These are phyloP conservation scores for Begonia fuchsioides DNA, from an alignment of 306 rosid species.

Conservation along the genomic window DNA sequence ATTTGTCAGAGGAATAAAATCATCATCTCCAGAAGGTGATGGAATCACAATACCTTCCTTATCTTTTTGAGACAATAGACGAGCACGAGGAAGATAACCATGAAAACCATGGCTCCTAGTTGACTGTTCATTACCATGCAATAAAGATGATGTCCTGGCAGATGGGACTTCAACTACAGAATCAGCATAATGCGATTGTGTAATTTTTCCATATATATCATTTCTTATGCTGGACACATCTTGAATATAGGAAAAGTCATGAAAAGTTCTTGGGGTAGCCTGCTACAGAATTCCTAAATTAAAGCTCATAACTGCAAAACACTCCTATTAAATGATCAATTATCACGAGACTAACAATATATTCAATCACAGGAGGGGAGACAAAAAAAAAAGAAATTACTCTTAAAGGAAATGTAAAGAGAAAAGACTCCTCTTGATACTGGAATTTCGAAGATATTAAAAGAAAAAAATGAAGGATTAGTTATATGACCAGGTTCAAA, in stretches of 20 bases:
- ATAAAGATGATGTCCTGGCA: slow-evolving; percentile 47
- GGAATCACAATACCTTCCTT: slow-evolving; percentile 40
- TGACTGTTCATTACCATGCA: slow-evolving; percentile 53
- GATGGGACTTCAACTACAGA: slow-evolving; percentile 44
- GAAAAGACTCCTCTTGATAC: too few species aligned
- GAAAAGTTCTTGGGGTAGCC: slow-evolving; percentile 54
- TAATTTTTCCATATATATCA: slow-evolving; percentile 52
- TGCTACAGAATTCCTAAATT: slow-evolving; percentile 34
- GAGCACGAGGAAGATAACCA: slow-evolving; percentile 56
- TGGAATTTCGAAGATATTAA: too few species aligned
- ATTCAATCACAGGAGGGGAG: too few species aligned
- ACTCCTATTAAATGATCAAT: background rate
- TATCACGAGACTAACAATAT: too few species aligned
- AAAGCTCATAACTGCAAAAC: slow-evolving; percentile 17
- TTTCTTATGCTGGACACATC: slow-evolving; percentile 38
- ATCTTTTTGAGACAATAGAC: slow-evolving; percentile 46
- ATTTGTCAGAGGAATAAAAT: slow-evolving; percentile 32
- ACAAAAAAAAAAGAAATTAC: too few species aligned
- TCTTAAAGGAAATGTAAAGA: too few species aligned
- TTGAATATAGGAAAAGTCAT: slow-evolving; percentile 63
- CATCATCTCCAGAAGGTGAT: slow-evolving; percentile 48
- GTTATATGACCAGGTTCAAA: too few species aligned
- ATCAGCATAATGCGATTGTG: slow-evolving; percentile 54
- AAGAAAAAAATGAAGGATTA: too few species aligned
- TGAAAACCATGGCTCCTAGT: slow-evolving; percentile 48